These are phyloP conservation scores for Aureobasidium leucospermi DNA, from an alignment of 2,329 filamentous ascomycete species.

Conservation along the genomic window DNA sequence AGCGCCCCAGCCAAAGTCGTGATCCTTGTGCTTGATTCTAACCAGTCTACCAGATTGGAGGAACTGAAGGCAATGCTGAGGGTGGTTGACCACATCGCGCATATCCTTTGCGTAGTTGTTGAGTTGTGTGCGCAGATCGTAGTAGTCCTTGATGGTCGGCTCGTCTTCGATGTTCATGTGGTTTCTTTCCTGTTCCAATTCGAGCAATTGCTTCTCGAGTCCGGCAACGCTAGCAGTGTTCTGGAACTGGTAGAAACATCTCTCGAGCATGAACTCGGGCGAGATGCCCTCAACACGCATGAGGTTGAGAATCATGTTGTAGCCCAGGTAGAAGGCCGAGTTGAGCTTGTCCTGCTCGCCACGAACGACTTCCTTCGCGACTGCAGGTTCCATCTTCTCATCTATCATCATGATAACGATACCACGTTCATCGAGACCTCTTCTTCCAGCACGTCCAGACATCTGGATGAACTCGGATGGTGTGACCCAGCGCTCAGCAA, in stretches of 20 bases:
- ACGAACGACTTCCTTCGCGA: slow-evolving; percentile 91
- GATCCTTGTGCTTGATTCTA: slow-evolving; percentile 68
- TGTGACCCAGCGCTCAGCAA: slow-evolving; percentile 71
- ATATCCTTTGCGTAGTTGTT: slow-evolving; percentile 81
- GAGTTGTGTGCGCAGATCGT: slow-evolving; percentile 78
- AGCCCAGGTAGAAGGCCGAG: slow-evolving; percentile 93
- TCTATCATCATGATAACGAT: slow-evolving; percentile 99
- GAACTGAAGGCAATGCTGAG: slow-evolving; percentile 76
- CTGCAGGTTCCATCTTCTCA: slow-evolving; percentile 87
- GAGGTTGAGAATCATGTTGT: slow-evolving; percentile 98
- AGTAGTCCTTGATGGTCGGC: slow-evolving; percentile 85
- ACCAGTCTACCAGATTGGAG: slow-evolving; percentile 83
- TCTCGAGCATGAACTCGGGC: slow-evolving; percentile 97
- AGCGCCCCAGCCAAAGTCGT: slow-evolving; percentile 92
- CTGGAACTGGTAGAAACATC: slow-evolving; percentile 97
- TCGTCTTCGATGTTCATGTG: slow-evolving; percentile 77
- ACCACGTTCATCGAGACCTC: slow-evolving; percentile 94
- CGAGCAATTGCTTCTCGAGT: slow-evolving; percentile 74
- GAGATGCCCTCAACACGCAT: slow-evolving; percentile 98
- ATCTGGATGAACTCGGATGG: slow-evolving; percentile 98
- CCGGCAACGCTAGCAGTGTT: slow-evolving; percentile 80
- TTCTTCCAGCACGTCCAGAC: slow-evolving; percentile 92
- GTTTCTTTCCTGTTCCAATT: slow-evolving; percentile 68
- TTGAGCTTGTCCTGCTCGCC: slow-evolving; percentile 96
- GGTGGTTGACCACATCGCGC: slow-evolving; percentile 84